Conservation (phyloP, 169 alveolate genomes). For the Eimeria falciformis region DNA sequence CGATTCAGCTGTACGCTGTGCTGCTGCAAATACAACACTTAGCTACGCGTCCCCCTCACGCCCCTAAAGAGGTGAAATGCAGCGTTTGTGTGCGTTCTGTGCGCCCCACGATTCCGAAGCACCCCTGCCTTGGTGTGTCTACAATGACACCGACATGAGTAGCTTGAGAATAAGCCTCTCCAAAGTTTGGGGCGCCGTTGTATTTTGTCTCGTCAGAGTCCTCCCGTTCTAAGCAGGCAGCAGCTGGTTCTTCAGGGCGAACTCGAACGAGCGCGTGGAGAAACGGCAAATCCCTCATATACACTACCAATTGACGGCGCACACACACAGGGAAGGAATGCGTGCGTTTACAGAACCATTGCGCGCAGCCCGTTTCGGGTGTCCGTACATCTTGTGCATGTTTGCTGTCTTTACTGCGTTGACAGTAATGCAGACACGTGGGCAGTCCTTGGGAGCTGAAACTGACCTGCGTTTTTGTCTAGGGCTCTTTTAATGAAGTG, state of each 20-base stretch:
- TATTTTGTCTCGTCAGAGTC: background rate
- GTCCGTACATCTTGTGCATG: too few species aligned
- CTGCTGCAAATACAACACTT: too few species aligned
- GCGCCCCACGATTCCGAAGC: too few species aligned
- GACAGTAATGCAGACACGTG: too few species aligned
- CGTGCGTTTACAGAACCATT: too few species aligned
- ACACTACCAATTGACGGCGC: background rate
- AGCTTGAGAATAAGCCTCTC: background rate
- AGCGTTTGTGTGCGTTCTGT: too few species aligned
- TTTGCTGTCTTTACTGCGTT: too few species aligned
- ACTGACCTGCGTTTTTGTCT: background rate
- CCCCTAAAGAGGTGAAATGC: too few species aligned
- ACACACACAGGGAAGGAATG: too few species aligned
- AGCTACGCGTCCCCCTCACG: too few species aligned
- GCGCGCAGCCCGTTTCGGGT: too few species aligned
- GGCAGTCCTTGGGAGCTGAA: too few species aligned
- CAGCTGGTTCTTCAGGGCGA: background rate
- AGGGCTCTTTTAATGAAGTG: background rate
- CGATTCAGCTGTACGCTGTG: background rate
- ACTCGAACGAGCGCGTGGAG: slow-evolving; percentile 37
- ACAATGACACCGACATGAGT: background rate
- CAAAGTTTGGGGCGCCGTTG: background rate
- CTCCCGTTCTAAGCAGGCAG: background rate
- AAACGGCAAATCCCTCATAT: background rate
- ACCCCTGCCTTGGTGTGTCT: background rate